Evolutionary conservation across 306 rosid species (phyloP), one percentile per base, ranked within the genome.

Genomic region (Arachis hypogaea): DNA sequence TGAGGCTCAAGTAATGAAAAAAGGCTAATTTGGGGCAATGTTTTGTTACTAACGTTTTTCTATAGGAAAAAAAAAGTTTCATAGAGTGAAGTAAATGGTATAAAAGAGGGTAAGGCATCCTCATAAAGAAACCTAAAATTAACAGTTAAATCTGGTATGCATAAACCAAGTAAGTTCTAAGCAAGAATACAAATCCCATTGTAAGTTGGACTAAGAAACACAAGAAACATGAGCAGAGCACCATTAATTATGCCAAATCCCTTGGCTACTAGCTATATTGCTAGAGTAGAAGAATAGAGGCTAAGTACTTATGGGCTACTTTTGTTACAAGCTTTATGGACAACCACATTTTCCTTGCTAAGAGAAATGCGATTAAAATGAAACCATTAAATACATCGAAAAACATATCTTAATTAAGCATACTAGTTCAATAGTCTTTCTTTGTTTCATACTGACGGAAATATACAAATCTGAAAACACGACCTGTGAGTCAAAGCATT

Each of bases 391-490:
- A 66, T 29, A 49, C 7, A 11, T 18, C 49, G 9, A 50, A 68
- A 68, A 16, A 9, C 62, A 51, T 51, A 12, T 63, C 50, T 68
- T 12, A 30, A 49, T 66, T 29, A 67, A 67, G 22, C 59, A n/a
- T 59, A 49, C 33, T 33, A 36, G 5, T 41, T 30, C 50, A 63
- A 41, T 41, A 63, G 66, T 40, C 47, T 11, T 38, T 61, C 47
- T 38, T 6, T 12, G 66, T 36, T 61, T 61, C 36, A 61, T 33
- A 12, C 22, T 38, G 54, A 42, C 64, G 28, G 22, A 11, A 9
- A 22, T 11, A 40, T 55, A 40, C 36, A 51, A 14, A 36, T 68
- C 55, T 3, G 14, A 42, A 12, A 22, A 42, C 54, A 16, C 8
- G 16, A 11, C 44, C 66, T 11, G 56, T 16, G 42, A 6, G 41